phyloP scores from a whole-genome alignment of 2,329 filamentous ascomycete genomes.

The Monosporascus ibericus region DNA sequence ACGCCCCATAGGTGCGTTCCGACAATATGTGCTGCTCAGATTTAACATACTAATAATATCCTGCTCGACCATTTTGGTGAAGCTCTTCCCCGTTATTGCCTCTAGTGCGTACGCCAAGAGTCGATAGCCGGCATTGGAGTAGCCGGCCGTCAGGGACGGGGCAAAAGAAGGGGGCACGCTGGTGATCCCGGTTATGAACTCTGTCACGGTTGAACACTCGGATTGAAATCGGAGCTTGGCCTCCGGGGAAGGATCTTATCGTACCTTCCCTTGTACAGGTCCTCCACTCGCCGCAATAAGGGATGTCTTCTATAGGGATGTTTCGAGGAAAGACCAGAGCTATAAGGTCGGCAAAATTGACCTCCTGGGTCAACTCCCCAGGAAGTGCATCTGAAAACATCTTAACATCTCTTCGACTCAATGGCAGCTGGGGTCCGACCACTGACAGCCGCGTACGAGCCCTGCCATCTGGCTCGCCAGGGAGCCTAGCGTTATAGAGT shows the following conservation, averaged over 20 bases:
- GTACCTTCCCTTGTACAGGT: conserved; percentile 18
- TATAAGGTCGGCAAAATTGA: conserved; percentile 15
- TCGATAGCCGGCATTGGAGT: conserved; percentile 22
- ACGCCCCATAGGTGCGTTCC: conserved; percentile 10
- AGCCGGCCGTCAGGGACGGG: conserved; percentile 18
- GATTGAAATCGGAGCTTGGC: not conserved
- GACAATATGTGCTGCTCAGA: conserved; percentile 18
- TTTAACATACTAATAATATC: conserved; percentile 16
- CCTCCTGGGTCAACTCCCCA: not conserved
- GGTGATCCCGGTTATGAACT: conserved; percentile 17
- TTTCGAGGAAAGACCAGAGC: not conserved
- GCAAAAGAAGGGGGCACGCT: conserved; percentile 20
- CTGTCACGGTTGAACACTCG: conserved; percentile 4
- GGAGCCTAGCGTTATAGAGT: conserved; percentile 20
- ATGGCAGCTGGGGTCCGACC: not conserved
- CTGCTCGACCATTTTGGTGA: conserved; percentile 16
- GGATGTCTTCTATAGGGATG: not conserved
- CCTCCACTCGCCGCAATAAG: conserved; percentile 17
- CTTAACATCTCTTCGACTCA: not conserved
- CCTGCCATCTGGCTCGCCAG: conserved; percentile 25
- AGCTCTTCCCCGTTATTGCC: conserved; percentile 14
- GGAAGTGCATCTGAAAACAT: not conserved
- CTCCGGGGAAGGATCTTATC: conserved; percentile 1
- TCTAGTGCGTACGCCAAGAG: conserved; percentile 24
- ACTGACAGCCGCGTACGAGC: conserved; percentile 24